Conservation (phyloP, 176 grass and related monocot species). For the Musa troglodytarum region DNA sequence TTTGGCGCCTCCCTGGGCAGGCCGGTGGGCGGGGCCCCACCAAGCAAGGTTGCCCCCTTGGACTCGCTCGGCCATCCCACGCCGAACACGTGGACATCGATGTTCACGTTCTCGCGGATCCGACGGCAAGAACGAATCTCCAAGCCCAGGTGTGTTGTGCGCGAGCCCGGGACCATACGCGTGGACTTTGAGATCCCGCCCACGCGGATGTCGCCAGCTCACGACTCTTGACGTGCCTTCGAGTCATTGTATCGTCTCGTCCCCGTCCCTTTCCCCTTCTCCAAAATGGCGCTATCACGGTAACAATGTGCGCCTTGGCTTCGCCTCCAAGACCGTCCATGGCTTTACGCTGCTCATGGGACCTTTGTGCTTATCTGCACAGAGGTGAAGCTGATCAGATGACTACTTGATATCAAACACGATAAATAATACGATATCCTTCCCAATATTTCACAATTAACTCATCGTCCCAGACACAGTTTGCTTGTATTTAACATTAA, state of each 20-base stretch:
- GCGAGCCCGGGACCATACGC: neutral
- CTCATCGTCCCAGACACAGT: too few relatives aligned
- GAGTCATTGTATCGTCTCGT: neutral
- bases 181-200: neutral
- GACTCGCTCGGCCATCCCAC: neutral
- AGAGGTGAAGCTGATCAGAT: neutral
- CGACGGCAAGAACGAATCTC: neutral
- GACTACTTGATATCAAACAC: neutral
- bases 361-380: neutral
- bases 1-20: neutral
- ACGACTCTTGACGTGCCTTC: neutral
- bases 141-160: neutral
- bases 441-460: too few relatives aligned
- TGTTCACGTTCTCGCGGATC: neutral
- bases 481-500: too few relatives aligned
- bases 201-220: neutral
- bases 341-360: neutral
- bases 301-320: neutral
- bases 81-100: neutral
- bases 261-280: too few relatives aligned
- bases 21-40: slow-evolving; percentile 1
- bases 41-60: neutral
- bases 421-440: too few relatives aligned
- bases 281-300: neutral
- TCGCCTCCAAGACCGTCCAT: neutral